Evolutionary conservation across 495 filamentous ascomycete genomes (phyloP).

Genomic region (Paragyromitra xinjiangensis): DNA sequence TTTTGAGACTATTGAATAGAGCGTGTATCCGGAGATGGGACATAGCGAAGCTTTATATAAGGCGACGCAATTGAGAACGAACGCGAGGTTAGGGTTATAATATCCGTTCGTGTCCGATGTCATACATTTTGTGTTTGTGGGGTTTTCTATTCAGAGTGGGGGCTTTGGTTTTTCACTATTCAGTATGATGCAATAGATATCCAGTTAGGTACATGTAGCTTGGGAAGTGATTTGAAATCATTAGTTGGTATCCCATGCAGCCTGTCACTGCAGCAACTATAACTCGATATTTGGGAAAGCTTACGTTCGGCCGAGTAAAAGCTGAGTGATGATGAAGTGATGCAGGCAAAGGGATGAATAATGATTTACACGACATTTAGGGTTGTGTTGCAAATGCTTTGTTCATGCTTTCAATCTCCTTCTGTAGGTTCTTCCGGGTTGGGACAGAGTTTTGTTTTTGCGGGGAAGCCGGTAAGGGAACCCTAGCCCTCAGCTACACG

Average conservation of each 20-base stretch:
- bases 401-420: neutral
- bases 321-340: constrained; percentile 10
- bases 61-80: neutral
- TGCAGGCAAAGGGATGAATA: constrained; percentile 16
- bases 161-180: neutral
- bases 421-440: neutral
- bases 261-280: neutral
- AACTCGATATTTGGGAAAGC: neutral
- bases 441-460: neutral
- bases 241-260: neutral
- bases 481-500: constrained; percentile 1
- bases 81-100: neutral
- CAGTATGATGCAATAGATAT: neutral
- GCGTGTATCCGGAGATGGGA: neutral
- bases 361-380: constrained; percentile 3
- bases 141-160: neutral
- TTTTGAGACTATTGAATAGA: neutral
- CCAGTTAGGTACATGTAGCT: neutral
- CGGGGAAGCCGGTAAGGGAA: neutral
- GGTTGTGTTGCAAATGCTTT: constrained; percentile 1
- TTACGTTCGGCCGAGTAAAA: neutral
- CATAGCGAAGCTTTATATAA: constrained; percentile 17
- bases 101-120: neutral
- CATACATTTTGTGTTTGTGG: neutral
- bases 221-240: constrained; percentile 14